phyloP scores from a whole-genome alignment of 345 rosid species.

The Alliaria petiolata region DNA sequence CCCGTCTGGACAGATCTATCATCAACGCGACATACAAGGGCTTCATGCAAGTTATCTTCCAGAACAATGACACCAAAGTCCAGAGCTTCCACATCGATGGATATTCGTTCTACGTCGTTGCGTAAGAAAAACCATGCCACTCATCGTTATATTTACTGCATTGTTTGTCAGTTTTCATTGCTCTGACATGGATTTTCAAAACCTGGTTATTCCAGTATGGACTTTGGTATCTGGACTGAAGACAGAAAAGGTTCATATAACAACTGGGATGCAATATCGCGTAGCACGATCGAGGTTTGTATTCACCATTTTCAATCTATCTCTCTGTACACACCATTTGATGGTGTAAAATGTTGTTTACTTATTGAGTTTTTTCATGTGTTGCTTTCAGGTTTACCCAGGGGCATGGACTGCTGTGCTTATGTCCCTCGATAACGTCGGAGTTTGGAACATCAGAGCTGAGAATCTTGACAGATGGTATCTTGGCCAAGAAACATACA shows the following conservation, averaged over 20 bases:
- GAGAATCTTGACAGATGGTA: slow-evolving; percentile 95
- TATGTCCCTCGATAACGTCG: slow-evolving; percentile 74
- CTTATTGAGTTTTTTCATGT: no score
- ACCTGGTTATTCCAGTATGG: slow-evolving; percentile 59
- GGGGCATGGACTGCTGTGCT: slow-evolving; percentile 93
- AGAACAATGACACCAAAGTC: slow-evolving; percentile 85
- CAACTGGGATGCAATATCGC: slow-evolving; percentile 68
- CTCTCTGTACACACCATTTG: neutral
- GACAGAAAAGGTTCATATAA: slow-evolving; percentile 62
- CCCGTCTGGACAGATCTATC: slow-evolving; percentile 52
- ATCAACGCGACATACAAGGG: slow-evolving; percentile 89
- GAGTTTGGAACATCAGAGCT: slow-evolving; percentile 82
- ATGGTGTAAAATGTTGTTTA: neutral
- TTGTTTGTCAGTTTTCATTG: neutral
- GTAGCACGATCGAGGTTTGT: slow-evolving; percentile 80
- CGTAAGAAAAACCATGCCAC: slow-evolving; percentile 42
- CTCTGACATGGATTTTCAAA: neutral
- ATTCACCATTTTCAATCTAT: no score
- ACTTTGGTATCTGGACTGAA: slow-evolving; percentile 84
- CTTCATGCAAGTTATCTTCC: slow-evolving; percentile 74
- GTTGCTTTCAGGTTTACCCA: slow-evolving; percentile 67
- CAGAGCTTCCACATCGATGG: slow-evolving; percentile 87
- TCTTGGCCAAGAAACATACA: slow-evolving; percentile 93
- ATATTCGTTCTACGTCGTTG: slow-evolving; percentile 82
- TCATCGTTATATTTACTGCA: neutral